Base-by-base conservation (phyloP, 352 stramenopile genomes). In the Globisporangium nodosum region DNA sequence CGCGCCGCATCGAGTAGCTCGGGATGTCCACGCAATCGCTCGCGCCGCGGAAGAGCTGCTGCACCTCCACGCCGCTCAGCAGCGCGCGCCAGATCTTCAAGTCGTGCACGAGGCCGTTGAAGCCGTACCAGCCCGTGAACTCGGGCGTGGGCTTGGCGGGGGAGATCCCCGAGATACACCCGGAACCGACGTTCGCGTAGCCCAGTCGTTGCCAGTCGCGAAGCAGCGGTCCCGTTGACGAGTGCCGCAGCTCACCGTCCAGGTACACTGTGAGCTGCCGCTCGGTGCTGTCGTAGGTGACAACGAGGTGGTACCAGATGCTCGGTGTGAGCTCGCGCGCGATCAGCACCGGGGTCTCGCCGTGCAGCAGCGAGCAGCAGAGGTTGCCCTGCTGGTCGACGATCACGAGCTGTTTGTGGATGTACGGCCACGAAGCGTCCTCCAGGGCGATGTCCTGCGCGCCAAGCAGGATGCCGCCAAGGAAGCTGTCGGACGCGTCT, bases 291-390 rank as follows among this genome's bases (percentile, higher is more conserved):
- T 69, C 68, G 58, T 81, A 90, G 11, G 74, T 79, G 2, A 88
- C 68, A 12, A 79, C 73, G 35, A 88, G 60, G 64, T 90, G 76
- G 60, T 90, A 88, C 81, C 81, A 90, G 18, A 84, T 78, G 47
- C 70, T 78, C 3, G 71, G 67, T 16, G 64, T 52, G 0, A 90
- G 67, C 27, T 88, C 78, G 7, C 61, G 62, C 3, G 73, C 74
- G 7, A 90, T 69, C 35, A 81, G 72, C 33, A 78, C 58, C 0
- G 81, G 69, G n/a, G 70, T 71, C 16, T 73, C 63, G 5, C 67
- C 69, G 37, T 79, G 69, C n/a, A 88, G 61, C 54, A 88, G 71
- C 33, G 68, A 79, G 46, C 71, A 80, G 64, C 73, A 86, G 18
- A 90, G 68, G 33, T 83, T 80, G 15, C 81, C 78, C 27, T 74